Base-by-base conservation (phyloP, 2,329 filamentous ascomycete genomes). In the Aureobasidium mangrovei region DNA sequence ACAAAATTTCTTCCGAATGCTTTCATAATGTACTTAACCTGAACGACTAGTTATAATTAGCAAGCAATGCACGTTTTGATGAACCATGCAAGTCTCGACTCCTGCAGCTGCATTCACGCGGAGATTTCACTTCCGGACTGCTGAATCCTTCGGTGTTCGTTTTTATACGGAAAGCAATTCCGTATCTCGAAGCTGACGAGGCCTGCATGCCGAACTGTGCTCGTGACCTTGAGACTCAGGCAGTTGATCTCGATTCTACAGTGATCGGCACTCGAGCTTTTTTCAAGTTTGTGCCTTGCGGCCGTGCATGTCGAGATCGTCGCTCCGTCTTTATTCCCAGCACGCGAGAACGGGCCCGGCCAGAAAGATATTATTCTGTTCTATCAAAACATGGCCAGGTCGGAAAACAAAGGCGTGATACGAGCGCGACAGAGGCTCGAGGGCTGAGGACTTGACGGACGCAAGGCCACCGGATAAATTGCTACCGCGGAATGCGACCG, bases 261-360 rank as follows among this genome's bases (percentile, higher is more conserved):
- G 5, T 42, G 47, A 51, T 51, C 47, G 47, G 31, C 47, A 51
- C 28, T 33, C 47, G 47, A 41, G 42, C 29, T 51, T 51, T 51
- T 27, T 41, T 42, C 38, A 42, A 41, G 38, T 51, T 51, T 42
- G 38, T 40, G 38, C 31, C 38, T 51, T 51, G 47, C 29, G 38
- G 47, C 47, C 47, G 47, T 51, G 47, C 47, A 42, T 51, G 9
- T 8, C 4, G 41, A n/a, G 47, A 51, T 51, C 47, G 36, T 51
- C 47, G 29, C 35, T 49, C 28, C 28, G 35, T 33, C 47, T 42
- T 42, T 42, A 42, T 51, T 42, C 18, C 47, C 47, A 51, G 47
- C 47, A 51, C 47, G 47, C 18, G 18, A 18, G 18, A 18, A 18
- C 18, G 18, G 18, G 18, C 18, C 18, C 18, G 18, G 18, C 18